Evolutionary conservation across 2,329 filamentous ascomycete genomes (phyloP).

Genomic region (Talaromyces sp.): DNA sequence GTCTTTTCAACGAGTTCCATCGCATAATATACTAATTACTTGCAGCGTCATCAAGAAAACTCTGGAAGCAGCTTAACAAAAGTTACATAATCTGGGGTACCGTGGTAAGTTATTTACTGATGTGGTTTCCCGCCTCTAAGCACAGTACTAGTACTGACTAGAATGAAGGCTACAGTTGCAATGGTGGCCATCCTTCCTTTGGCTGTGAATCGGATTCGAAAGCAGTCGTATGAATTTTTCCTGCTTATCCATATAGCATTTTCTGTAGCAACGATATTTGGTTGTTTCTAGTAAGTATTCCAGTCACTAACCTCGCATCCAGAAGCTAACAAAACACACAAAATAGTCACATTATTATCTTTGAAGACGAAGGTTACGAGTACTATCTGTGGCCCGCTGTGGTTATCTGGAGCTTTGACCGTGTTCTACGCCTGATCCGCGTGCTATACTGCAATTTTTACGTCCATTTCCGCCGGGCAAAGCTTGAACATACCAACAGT

Average conservation of each 20-base stretch:
- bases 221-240: conserved; percentile 40
- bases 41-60: not conserved
- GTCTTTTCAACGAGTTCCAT: not conserved
- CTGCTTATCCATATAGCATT: conserved; percentile 34
- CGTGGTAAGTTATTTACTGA: conserved; percentile 15
- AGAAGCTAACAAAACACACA: not conserved
- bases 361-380: conserved; percentile 44
- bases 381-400: conserved; percentile 49
- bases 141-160: conserved; percentile 3
- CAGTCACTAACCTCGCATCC: no score
- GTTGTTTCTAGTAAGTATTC: conserved; percentile 44
- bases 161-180: conserved; percentile 14
- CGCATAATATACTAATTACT: not conserved
- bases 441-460: conserved; percentile 42
- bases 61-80: conserved; percentile 1
- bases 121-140: not conserved
- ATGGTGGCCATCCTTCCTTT: conserved; percentile 42
- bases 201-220: conserved; percentile 45
- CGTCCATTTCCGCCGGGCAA: conserved; percentile 16
- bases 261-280: conserved; percentile 35
- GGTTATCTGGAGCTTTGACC: conserved; percentile 47
- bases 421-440: conserved; percentile 40
- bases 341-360: conserved; percentile 45
- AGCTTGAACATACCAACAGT: conserved; percentile 29
- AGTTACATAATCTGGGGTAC: conserved; percentile 16